A percentile compares a stretch with the other conserved stretches of the same genome.
These are phyloP conservation scores for Solanum habrochaites DNA, from an alignment of 257 asterid species.

Conservation along the genomic window DNA sequence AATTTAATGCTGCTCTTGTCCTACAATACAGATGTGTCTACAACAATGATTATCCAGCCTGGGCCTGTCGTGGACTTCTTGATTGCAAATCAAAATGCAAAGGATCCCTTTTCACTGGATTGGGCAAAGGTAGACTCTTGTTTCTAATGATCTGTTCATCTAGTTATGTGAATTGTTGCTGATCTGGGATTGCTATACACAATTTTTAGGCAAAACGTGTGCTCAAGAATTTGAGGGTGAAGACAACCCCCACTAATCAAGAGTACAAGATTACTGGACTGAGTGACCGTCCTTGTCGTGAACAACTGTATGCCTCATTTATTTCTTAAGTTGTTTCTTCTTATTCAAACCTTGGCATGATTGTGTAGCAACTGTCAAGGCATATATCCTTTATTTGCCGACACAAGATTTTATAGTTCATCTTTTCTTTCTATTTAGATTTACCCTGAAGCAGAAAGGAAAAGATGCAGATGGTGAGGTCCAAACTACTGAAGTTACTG, in stretches of 20 bases:
- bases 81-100: conserved; percentile 62
- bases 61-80: conserved; percentile 67
- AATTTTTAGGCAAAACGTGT: conserved; percentile 57
- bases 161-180: neutral
- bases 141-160: neutral
- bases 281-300: conserved; percentile 62
- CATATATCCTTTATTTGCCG: neutral
- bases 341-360: neutral
- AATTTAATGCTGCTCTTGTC: neutral
- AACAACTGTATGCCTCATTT: conserved; percentile 36
- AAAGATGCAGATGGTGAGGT: conserved; percentile 50
- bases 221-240: conserved; percentile 74
- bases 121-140: conserved; percentile 55
- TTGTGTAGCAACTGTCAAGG: neutral
- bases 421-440: conserved; percentile 24
- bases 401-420: neutral
- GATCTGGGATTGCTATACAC: neutral
- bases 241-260: conserved; percentile 60
- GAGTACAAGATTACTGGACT: conserved; percentile 78
- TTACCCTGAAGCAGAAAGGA: conserved; percentile 49
- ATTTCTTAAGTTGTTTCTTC: neutral
- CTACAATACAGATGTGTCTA: conserved; percentile 54
- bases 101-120: conserved; percentile 62
- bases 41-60: conserved; percentile 81
- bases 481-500: conserved; percentile 49